Conservation (phyloP, 345 rosid species). For the Salix arbutifolia region DNA sequence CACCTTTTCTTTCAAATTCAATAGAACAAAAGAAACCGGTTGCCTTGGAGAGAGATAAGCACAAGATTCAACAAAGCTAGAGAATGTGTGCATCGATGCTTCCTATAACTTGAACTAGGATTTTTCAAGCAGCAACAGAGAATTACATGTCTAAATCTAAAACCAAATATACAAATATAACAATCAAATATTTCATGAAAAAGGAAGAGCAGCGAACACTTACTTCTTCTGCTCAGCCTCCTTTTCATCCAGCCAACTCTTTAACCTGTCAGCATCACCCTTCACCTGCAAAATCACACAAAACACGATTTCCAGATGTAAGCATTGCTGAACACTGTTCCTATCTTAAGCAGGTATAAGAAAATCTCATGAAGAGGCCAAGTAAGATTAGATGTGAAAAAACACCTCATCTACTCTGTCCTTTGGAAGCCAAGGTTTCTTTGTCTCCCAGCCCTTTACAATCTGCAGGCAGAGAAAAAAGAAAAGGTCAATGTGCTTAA, state of each 20-base stretch:
- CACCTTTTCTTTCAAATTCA: not conserved
- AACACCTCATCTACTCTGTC: slow-evolving; percentile 68
- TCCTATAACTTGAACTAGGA: not conserved
- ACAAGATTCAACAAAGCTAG: not conserved
- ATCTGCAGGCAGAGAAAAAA: slow-evolving; percentile 37
- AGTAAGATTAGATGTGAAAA: slow-evolving; percentile 2
- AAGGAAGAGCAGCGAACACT: slow-evolving; percentile 19
- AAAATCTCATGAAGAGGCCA: not conserved
- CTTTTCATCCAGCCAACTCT: slow-evolving; percentile 81
- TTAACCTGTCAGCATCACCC: slow-evolving; percentile 55
- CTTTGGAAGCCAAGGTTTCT: slow-evolving; percentile 90
- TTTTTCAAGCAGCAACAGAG: too few species aligned
- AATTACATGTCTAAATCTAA: not conserved
- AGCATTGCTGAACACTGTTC: not conserved
- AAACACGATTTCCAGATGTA: not conserved
- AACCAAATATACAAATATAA: not conserved
- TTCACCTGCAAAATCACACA: slow-evolving; percentile 40
- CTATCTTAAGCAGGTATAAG: not conserved
- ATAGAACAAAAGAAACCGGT: not conserved
- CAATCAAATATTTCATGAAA: not conserved
- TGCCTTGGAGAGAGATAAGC: not conserved
- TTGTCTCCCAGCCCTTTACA: slow-evolving; percentile 57
- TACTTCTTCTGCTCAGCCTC: slow-evolving; percentile 76
- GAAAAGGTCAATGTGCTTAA: slow-evolving; percentile 1
- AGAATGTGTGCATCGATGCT: not conserved